These are phyloP conservation scores for Botryosphaeria agaves DNA, from an alignment of 2,329 filamentous ascomycete genomes.

Conservation along the genomic window DNA sequence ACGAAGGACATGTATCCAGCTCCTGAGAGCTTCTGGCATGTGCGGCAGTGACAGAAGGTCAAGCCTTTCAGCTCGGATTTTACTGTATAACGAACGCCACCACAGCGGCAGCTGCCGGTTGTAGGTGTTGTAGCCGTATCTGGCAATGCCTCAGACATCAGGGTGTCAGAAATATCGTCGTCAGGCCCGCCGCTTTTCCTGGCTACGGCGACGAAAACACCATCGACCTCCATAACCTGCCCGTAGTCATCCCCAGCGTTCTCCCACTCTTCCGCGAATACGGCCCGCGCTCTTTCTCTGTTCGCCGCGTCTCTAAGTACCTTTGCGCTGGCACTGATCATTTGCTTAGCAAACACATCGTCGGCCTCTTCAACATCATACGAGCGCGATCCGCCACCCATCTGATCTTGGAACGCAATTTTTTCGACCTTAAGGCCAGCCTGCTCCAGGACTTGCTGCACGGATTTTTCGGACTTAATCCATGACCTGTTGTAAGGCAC, in stretches of 20 bases:
- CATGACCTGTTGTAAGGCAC: constrained; percentile 20
- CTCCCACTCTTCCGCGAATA: constrained; percentile 17
- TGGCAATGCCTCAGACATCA: constrained; percentile 10
- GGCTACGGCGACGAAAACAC: constrained; percentile 20
- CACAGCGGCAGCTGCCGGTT: constrained; percentile 29
- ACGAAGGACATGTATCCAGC: constrained; percentile 8
- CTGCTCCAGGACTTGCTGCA: constrained; percentile 14
- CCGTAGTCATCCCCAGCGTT: constrained; percentile 17
- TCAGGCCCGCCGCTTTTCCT: constrained; percentile 10
- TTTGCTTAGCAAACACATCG: constrained; percentile 18
- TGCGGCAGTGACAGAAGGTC: constrained; percentile 7
- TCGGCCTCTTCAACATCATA: constrained; percentile 15
- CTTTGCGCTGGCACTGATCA: constrained; percentile 8
- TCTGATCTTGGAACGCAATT: constrained; percentile 15
- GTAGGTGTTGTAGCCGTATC: too few species aligned
- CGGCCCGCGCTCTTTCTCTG: constrained; percentile 13
- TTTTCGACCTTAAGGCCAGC: constrained; percentile 18
- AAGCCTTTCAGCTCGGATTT: constrained; percentile 17
- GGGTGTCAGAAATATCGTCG: too few species aligned
- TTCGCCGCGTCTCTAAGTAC: constrained; percentile 15
- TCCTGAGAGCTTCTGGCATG: constrained; percentile 10
- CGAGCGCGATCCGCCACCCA: constrained; percentile 12
- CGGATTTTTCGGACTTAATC: constrained; percentile 14
- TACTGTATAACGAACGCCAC: constrained; percentile 23
- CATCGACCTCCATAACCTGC: constrained; percentile 19